phyloP scores from a whole-genome alignment of 305 asterid species.

The Rubia peregrina region DNA sequence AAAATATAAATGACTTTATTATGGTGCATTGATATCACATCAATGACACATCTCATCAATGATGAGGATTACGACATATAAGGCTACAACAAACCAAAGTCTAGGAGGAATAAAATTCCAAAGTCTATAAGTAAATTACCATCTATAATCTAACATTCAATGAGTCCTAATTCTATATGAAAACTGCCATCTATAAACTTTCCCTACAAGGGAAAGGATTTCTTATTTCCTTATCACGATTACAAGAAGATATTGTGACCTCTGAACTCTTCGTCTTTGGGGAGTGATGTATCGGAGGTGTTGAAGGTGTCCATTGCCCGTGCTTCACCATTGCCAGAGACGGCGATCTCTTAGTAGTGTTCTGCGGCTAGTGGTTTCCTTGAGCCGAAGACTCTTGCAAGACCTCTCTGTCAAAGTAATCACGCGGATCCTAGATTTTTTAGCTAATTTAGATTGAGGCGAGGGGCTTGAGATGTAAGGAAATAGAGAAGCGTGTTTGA shows the following conservation, averaged over 20 bases:
- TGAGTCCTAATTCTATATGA: no score
- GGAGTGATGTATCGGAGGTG: slow-evolving; percentile 30
- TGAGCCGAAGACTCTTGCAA: slow-evolving; percentile 25
- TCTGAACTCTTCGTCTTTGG: slow-evolving; percentile 23
- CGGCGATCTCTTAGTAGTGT: slow-evolving; percentile 37
- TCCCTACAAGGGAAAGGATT: no score
- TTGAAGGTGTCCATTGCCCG: slow-evolving; percentile 39
- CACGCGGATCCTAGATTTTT: slow-evolving; percentile 26
- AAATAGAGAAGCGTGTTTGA: slow-evolving; percentile 54
- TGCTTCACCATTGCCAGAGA: slow-evolving; percentile 63
- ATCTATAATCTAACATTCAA: no score
- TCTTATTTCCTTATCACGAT: no score
- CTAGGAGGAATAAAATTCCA: no score
- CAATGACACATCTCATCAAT: no score
- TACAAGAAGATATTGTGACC: slow-evolving; percentile 19
- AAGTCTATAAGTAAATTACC: no score
- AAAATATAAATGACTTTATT: no score
- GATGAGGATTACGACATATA: no score
- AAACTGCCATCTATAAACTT: no score
- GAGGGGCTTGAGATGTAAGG: slow-evolving; percentile 54
- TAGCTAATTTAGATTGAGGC: slow-evolving; percentile 34
- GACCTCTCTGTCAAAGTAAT: slow-evolving; percentile 41
- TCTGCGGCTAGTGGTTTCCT: slow-evolving; percentile 42
- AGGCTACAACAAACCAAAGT: no score
- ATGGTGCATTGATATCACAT: no score